A percentile compares a stretch with the other conserved stretches of the same genome.
Evolutionary conservation across 1,139 yeast genomes (phyloP).

Genomic region (Yamadazyma atmosphaerica): DNA sequence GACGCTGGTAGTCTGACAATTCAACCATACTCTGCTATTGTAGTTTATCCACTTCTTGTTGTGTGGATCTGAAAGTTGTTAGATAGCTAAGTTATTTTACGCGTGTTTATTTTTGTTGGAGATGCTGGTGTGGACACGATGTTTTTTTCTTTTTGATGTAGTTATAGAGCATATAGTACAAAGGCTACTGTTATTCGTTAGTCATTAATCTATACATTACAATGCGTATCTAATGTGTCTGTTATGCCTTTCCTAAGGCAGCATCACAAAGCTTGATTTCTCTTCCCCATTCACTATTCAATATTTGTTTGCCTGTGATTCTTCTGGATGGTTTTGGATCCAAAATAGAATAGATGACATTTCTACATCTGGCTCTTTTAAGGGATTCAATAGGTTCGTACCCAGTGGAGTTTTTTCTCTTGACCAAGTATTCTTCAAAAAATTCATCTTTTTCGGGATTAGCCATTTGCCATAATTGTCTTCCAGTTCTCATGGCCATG

Average conservation of each 20-base stretch:
- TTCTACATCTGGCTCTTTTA: slow-evolving; percentile 83
- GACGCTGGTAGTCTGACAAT: slow-evolving; percentile 84
- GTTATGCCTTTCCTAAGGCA: slow-evolving; percentile 30
- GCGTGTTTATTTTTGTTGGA: slow-evolving; percentile 1
- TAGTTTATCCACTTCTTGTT: too few relatives aligned
- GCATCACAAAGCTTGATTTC: slow-evolving; percentile 79
- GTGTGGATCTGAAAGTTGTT: too few relatives aligned
- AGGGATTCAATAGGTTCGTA: slow-evolving; percentile 87
- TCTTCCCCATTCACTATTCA: slow-evolving; percentile 95
- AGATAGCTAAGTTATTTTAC: too few relatives aligned
- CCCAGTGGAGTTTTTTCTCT: slow-evolving; percentile 78
- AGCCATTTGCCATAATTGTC: slow-evolving; percentile 91
- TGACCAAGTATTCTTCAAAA: slow-evolving; percentile 67
- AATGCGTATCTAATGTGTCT: neutral
- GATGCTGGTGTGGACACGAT: neutral
- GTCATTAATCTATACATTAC: slow-evolving; percentile 1
- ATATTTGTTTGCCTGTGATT: slow-evolving; percentile 82
- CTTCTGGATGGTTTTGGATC: slow-evolving; percentile 89
- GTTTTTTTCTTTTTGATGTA: too few relatives aligned
- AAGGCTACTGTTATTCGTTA: too few relatives aligned
- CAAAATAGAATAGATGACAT: slow-evolving; percentile 86
- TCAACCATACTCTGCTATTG: slow-evolving; percentile 67
- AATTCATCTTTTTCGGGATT: slow-evolving; percentile 74
- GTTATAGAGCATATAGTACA: too few relatives aligned
- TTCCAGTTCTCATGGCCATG: slow-evolving; percentile 98